Conservation (phyloP, 305 asterid species). For the Solanum hybrid region DNA sequence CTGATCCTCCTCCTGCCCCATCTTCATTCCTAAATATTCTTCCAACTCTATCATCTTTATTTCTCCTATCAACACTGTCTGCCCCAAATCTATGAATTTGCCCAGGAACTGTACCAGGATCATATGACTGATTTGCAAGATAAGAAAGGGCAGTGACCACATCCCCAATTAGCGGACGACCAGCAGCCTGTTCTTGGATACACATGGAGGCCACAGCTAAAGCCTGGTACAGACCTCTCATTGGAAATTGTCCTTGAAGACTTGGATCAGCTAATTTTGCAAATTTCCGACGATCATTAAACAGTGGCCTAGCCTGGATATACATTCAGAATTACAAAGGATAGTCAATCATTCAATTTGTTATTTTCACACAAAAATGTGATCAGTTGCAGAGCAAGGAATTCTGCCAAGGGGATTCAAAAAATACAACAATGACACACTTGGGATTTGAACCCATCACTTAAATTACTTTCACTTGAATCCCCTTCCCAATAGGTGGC, state of each 20-base stretch:
- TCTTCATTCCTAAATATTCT: slow-evolving; percentile 54
- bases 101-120: slow-evolving; percentile 32
- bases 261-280: slow-evolving; percentile 77
- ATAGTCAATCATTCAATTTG: not conserved
- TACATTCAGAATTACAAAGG: not conserved
- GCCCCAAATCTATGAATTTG: slow-evolving; percentile 5
- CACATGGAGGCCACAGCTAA: slow-evolving; percentile 97
- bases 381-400: not conserved
- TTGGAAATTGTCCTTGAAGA: slow-evolving; percentile 77
- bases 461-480: not conserved
- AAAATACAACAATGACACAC: not conserved
- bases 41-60: slow-evolving; percentile 46
- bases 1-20: slow-evolving; percentile 43
- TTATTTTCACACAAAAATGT: not conserved
- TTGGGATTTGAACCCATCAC: not conserved
- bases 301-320: slow-evolving; percentile 82
- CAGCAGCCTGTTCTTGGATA: slow-evolving; percentile 94
- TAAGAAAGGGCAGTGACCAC: slow-evolving; percentile 94
- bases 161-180: slow-evolving; percentile 87
- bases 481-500: not conserved
- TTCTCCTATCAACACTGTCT: slow-evolving; percentile 37
- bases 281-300: slow-evolving; percentile 74
- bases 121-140: slow-evolving; percentile 75
- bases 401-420: not conserved
- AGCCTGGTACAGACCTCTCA: slow-evolving; percentile 93